Evolutionary conservation across 108 stramenopile genomes (phyloP), one percentile per base, ranked within the genome.

Genomic region (Fistulifera pelliculosa): DNA sequence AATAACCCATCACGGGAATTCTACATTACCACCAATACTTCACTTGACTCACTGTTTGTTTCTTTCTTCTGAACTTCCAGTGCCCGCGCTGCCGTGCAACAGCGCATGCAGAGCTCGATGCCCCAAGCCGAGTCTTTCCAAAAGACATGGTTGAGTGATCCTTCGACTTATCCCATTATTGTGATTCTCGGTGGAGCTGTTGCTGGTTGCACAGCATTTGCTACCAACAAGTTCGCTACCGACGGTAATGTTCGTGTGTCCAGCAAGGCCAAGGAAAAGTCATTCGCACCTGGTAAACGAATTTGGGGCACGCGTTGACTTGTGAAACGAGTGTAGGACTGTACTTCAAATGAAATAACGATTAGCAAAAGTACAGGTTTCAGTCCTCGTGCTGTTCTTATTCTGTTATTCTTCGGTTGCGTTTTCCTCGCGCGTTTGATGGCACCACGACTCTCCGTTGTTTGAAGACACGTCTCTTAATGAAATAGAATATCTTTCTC

Each of bases 121-220:
- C 31, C 31, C 31, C 31, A 35, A 35, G 31, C 31, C 31, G 44
- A 17, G 16, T 45, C 44, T 2, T 38, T 61, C 60, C 60, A 11
- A 38, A 43, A 66, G 47, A 27, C 65, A 38, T 83, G 81, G 81
- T 66, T 83, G 17, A 61, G 58, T 23, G 81, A 83, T 47, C 44
- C 66, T 11, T 75, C 75, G 21, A 76, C 81, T 4, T 79, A 79
- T 66, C 81, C 81, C 50, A 70, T 77, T 35, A 63, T 82, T 21
- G 54, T 54, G 22, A 68, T 73, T 38, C 58, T 79, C 27, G 44
- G 49, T 44, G 62, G 64, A 35, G 81, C 81, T 39, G 35, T 27
- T 44, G 56, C 44, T 6, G 47, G 74, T 31, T 52, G 72, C 49
- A 57, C 52, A 21, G 24, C 58, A n/a, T 69, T 54, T 67, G 61